Evolutionary conservation across 1,284 basidiomycete genomes (phyloP).

Genomic region (Boletus mariae): DNA sequence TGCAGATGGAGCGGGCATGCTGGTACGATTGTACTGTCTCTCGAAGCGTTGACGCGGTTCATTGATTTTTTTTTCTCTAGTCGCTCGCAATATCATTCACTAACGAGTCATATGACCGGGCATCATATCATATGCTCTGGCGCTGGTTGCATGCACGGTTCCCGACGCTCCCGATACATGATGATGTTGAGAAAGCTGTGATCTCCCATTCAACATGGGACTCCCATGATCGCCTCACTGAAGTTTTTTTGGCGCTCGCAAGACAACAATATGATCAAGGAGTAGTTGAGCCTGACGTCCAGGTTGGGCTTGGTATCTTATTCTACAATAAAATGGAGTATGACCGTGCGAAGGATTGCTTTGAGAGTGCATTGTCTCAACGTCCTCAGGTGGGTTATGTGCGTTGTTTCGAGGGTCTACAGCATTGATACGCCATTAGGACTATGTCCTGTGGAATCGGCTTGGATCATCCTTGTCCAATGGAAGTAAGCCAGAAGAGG

Average conservation of each 20-base stretch:
- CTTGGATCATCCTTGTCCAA: slow-evolving; percentile 95
- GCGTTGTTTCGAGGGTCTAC: slow-evolving; percentile 5
- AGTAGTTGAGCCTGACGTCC: slow-evolving; percentile 87
- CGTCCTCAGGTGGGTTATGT: slow-evolving; percentile 57
- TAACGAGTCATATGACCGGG: slow-evolving; percentile 91
- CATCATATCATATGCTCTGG: slow-evolving; percentile 84
- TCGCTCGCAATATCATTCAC: slow-evolving; percentile 96
- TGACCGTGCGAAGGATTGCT: slow-evolving; percentile 86
- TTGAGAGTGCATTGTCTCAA: slow-evolving; percentile 77
- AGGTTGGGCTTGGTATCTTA: slow-evolving; percentile 89
- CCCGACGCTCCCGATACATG: slow-evolving; percentile 59
- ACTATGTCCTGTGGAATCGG: slow-evolving; percentile 96
- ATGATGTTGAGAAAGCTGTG: slow-evolving; percentile 56
- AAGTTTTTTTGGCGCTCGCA: slow-evolving; percentile 83
- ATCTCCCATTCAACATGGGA: slow-evolving; percentile 76
- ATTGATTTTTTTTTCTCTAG: slow-evolving; percentile 41
- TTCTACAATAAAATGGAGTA: slow-evolving; percentile 86
- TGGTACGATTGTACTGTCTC: slow-evolving; percentile 48
- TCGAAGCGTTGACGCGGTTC: not conserved
- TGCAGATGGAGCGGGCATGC: slow-evolving; percentile 74
- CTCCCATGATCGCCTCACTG: slow-evolving; percentile 77
- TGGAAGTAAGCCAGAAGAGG: slow-evolving; percentile 92
- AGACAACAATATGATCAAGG: slow-evolving; percentile 70
- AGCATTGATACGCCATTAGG: slow-evolving; percentile 41
- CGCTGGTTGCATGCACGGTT: slow-evolving; percentile 83